A percentile compares a stretch with the other conserved stretches of the same genome.
Conservation (phyloP, 2,329 filamentous ascomycete genomes). For the Nemania sp. region DNA sequence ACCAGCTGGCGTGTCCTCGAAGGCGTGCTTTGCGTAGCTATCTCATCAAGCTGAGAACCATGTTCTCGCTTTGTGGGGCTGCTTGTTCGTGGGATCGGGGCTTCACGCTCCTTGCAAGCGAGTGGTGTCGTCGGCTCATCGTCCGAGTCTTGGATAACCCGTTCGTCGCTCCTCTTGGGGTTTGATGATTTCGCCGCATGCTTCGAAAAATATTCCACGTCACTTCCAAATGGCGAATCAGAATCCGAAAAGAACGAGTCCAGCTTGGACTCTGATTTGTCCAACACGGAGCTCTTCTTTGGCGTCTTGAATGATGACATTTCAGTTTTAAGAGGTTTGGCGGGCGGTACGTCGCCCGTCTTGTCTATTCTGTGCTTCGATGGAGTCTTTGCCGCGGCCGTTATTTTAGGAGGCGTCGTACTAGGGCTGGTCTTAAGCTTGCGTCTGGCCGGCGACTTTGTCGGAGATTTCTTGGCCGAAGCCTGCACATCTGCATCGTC, state of each 20-base stretch:
- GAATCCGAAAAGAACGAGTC: constrained; percentile 17
- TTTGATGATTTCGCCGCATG: constrained; percentile 26
- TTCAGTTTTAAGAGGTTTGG: constrained; percentile 24
- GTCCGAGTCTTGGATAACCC: constrained; percentile 60
- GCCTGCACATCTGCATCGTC: constrained; percentile 38
- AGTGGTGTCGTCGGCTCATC: constrained; percentile 56
- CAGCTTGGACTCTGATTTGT: constrained; percentile 12
- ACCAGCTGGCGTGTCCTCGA: constrained; percentile 28
- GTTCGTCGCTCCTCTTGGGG: constrained; percentile 39
- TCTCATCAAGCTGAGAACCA: constrained; percentile 24
- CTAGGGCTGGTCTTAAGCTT: constrained; percentile 33
- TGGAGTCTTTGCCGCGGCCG: constrained; percentile 13
- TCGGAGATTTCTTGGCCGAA: constrained; percentile 44
- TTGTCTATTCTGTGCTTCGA: constrained; percentile 18
- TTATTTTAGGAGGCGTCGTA: constrained; percentile 28
- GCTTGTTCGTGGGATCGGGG: constrained; percentile 32
- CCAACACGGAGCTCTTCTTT: constrained; percentile 25
- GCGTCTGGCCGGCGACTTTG: constrained; percentile 43
- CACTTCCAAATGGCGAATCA: constrained; percentile 28
- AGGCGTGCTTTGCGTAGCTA: constrained; percentile 35
- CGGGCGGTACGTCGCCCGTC: constrained; percentile 17
- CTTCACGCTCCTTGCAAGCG: constrained; percentile 42
- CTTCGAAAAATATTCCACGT: constrained; percentile 27
- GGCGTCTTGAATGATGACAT: constrained; percentile 36
- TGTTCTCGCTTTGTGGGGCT: constrained; percentile 26